phyloP scores from a whole-genome alignment of 306 rosid genomes.

The Crotalaria pallida region DNA sequence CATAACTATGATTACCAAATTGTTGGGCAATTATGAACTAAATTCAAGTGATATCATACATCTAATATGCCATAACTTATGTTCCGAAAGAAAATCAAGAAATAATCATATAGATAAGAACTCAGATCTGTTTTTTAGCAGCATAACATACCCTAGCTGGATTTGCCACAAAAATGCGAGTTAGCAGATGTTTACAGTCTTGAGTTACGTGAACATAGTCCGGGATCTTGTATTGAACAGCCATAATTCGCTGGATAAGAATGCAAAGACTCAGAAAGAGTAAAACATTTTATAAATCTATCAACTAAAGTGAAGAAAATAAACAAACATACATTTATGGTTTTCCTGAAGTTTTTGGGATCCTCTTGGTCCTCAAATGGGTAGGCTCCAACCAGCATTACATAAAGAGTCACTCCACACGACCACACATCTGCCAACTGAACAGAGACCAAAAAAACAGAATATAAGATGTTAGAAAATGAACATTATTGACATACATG shows the following conservation, averaged over 20 bases:
- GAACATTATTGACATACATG: not conserved
- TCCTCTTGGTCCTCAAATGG: constrained; percentile 86
- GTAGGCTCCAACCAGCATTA: constrained; percentile 89
- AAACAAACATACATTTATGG: constrained; percentile 57
- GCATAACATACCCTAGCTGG: constrained; percentile 45
- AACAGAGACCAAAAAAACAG: constrained; percentile 12
- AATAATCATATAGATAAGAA: not conserved
- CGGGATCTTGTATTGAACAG: constrained; percentile 84
- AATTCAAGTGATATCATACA: constrained; percentile 13
- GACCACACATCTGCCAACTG: constrained; percentile 94
- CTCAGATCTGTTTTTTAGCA: not conserved
- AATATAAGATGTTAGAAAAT: constrained; percentile 4
- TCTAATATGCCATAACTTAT: not conserved
- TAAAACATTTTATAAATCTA: not conserved
- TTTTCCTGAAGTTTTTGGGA: constrained; percentile 85
- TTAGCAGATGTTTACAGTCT: constrained; percentile 70
- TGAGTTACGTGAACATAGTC: constrained; percentile 86
- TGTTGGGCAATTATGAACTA: not conserved
- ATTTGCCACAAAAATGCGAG: constrained; percentile 76
- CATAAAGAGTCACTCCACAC: constrained; percentile 86
- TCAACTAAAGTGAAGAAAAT: not conserved
- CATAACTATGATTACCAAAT: not conserved
- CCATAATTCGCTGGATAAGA: constrained; percentile 69
- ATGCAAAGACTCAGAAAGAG: constrained; percentile 8
- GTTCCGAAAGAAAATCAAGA: not conserved